phyloP scores from a whole-genome alignment of 2,329 filamentous ascomycete genomes.

The Botrytis deweyae region DNA sequence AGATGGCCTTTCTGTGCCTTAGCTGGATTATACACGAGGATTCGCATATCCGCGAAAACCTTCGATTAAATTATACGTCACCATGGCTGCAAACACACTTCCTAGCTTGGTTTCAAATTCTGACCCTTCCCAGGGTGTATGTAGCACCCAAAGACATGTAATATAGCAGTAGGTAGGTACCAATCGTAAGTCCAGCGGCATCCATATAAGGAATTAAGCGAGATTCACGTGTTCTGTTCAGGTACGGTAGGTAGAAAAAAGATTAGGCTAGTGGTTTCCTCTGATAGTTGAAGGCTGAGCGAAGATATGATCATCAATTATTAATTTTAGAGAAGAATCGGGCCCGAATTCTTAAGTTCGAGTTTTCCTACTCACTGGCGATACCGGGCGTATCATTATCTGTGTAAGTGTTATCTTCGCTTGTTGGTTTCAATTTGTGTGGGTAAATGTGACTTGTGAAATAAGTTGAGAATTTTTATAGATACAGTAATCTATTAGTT shows the following conservation, averaged over 20 bases:
- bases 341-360: neutral
- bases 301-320: neutral
- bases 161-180: neutral
- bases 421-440: neutral
- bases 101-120: rapidly evolving
- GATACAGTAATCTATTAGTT: neutral
- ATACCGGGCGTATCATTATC: neutral
- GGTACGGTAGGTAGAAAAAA: neutral
- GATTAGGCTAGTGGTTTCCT: neutral
- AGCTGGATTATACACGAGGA: neutral
- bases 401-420: neutral
- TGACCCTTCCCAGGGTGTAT: neutral
- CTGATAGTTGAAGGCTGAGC: neutral
- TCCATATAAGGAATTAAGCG: neutral
- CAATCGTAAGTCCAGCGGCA: neutral
- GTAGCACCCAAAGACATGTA: neutral
- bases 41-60: neutral
- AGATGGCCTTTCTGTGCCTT: neutral
- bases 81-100: neutral
- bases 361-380: neutral
- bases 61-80: neutral
- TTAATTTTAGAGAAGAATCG: neutral
- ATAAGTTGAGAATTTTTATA: neutral
- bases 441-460: neutral
- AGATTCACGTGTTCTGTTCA: neutral